These are phyloP conservation scores for Reticulascus tulasneorum DNA, from an alignment of 2,329 filamentous ascomycete genomes.

Conservation along the genomic window DNA sequence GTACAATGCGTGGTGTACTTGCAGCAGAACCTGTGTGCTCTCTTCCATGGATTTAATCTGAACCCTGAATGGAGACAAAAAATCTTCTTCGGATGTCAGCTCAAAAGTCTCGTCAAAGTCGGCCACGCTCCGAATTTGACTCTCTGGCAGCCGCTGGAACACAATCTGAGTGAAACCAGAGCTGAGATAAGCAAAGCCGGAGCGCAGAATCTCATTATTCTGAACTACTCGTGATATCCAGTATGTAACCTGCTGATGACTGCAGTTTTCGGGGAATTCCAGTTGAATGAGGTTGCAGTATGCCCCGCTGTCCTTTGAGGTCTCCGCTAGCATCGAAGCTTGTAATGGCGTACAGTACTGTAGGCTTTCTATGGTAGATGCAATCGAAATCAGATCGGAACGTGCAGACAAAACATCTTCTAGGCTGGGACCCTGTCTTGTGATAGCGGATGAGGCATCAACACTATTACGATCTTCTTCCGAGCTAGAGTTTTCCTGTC, in stretches of 20 bases:
- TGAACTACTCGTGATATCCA: conserved; percentile 48
- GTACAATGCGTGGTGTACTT: conserved; percentile 80
- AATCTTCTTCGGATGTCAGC: conserved; percentile 26
- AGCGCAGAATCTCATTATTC: conserved; percentile 65
- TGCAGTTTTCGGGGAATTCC: conserved; percentile 38
- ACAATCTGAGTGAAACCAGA: conserved; percentile 59
- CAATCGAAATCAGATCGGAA: conserved; percentile 7
- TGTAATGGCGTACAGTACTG: conserved; percentile 70
- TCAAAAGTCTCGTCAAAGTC: conserved; percentile 33
- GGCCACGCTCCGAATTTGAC: conserved; percentile 38
- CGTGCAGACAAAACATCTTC: not conserved
- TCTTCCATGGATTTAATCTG: conserved; percentile 39
- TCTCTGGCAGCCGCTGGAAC: conserved; percentile 47
- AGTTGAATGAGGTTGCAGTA: conserved; percentile 80
- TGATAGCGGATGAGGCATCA: too few relatives aligned
- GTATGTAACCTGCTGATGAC: conserved; percentile 34
- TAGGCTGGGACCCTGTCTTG: conserved; percentile 5
- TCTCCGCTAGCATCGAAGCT: conserved; percentile 76
- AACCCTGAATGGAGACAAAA: conserved; percentile 58
- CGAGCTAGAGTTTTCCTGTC: too few relatives aligned
- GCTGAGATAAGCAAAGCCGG: conserved; percentile 62
- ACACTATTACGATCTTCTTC: too few relatives aligned
- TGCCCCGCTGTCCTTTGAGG: conserved; percentile 49
- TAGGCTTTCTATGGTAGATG: conserved; percentile 36
- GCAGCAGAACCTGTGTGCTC: conserved; percentile 36